Base-by-base conservation (phyloP, 2,329 filamentous ascomycete genomes). In the Aspergillus terreus region DNA sequence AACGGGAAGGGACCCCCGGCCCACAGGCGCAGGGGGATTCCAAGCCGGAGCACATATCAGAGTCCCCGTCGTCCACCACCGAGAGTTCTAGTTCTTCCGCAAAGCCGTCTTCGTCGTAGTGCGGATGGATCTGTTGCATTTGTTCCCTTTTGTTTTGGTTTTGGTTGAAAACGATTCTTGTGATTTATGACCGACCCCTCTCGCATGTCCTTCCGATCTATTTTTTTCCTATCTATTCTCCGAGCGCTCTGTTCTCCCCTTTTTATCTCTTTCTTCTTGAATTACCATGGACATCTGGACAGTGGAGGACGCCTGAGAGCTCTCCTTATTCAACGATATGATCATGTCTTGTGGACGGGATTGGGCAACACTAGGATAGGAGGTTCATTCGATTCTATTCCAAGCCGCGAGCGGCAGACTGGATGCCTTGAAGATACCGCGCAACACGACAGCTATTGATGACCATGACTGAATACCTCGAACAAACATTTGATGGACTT, bases 1-100 rank as follows among this genome's bases (percentile, higher is more conserved):
- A 75, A 51, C 73, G 78, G 52, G 78, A 80, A 67, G 77, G 72
- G 44, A 81, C 78, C 41, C 78, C 79, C 36, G 78, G 73, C 30
- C 78, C 79, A 12, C 72, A 75, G 57, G 59, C 63, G 49, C 69
- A 69, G 58, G 62, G 15, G n/a, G 40, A 42, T 19, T 19, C 65
- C 54, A 56, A 63, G 53, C 51, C 60, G 27, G 50, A 53, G 38
- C 52, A 51, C 58, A 66, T 66, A 58, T 71, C 71, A 51, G 65
- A 70, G 49, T 68, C 70, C 36, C 68, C 70, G 14, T 64, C 69
- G 40, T 65, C 70, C 42, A 70, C 69, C 49, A 71, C 72, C 40
- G 67, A 73, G 44, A 61, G 65, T 43, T 55, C 59, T 45, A 61
- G 64, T 43, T 55, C 59, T 45, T 53, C 62, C 15, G 52, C 47